These are phyloP conservation scores for Fusarium drepaniforme DNA, from an alignment of 2,329 filamentous ascomycete genomes.

Conservation along the genomic window DNA sequence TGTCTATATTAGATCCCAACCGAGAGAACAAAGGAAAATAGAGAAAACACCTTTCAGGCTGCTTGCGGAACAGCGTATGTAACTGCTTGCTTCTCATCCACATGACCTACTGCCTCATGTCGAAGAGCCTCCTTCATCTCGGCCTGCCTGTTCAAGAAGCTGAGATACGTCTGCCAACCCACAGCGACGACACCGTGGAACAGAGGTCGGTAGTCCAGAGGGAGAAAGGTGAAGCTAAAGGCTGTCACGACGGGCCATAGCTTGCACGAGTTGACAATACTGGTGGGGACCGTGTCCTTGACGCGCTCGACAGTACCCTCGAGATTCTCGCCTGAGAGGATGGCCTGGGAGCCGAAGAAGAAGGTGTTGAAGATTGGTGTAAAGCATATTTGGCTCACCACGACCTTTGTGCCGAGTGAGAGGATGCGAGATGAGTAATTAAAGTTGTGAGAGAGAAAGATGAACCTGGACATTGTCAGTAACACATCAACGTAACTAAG, in stretches of 20 bases:
- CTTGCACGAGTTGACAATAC: slow-evolving; percentile 83
- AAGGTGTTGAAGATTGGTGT: slow-evolving; percentile 86
- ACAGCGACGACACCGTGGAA: slow-evolving; percentile 85
- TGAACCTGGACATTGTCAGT: slow-evolving; percentile 68
- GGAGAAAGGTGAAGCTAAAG: slow-evolving; percentile 87
- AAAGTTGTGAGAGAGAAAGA: slow-evolving; percentile 84
- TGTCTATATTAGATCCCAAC: neutral
- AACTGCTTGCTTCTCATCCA: neutral
- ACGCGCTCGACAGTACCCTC: slow-evolving; percentile 77
- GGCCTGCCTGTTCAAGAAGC: slow-evolving; percentile 80
- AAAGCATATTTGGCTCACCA: slow-evolving; percentile 83
- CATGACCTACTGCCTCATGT: slow-evolving; percentile 1
- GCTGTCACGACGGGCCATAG: slow-evolving; percentile 91
- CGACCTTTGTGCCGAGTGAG: slow-evolving; percentile 81
- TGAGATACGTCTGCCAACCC: slow-evolving; percentile 93
- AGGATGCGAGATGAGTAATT: slow-evolving; percentile 82
- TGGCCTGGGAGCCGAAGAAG: slow-evolving; percentile 85
- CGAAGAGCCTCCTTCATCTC: slow-evolving; percentile 56
- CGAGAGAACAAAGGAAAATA: slow-evolving; percentile 5
- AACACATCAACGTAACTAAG: fast-evolving
- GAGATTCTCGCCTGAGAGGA: slow-evolving; percentile 76
- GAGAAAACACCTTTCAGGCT: neutral
- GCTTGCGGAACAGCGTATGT: slow-evolving; percentile 10
- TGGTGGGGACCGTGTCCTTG: slow-evolving; percentile 79
- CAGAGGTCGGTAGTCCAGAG: slow-evolving; percentile 82